phyloP scores from a whole-genome alignment of 106 monocot species.

The Hemerocallis citrina region DNA sequence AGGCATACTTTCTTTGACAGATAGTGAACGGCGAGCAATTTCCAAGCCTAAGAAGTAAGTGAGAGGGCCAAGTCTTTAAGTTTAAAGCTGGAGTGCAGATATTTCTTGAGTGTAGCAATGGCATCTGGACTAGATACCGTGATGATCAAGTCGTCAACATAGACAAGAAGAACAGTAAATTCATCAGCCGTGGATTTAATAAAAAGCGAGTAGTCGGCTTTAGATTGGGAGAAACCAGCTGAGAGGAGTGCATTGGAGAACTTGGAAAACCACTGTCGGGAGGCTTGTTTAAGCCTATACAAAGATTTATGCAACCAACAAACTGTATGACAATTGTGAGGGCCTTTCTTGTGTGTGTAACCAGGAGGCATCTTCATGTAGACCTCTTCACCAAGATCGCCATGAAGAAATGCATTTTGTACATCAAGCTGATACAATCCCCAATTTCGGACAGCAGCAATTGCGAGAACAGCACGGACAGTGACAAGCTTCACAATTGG shows the following conservation, averaged over 20 bases:
- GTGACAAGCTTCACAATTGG: background rate
- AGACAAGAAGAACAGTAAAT: constrained; percentile 2
- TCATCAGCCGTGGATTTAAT: no score
- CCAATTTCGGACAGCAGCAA: background rate
- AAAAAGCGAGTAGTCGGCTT: constrained; percentile 13
- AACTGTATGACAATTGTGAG: background rate
- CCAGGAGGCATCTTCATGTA: background rate
- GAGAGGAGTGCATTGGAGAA: background rate
- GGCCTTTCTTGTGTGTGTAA: background rate
- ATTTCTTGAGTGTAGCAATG: background rate
- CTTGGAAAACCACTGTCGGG: constrained; percentile 18
- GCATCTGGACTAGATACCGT: background rate
- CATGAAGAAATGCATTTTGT: constrained; percentile 1
- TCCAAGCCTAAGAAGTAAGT: background rate
- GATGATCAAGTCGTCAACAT: constrained; percentile 16
- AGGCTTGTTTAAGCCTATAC: constrained; percentile 13
- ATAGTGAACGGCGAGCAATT: background rate
- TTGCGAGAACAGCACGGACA: background rate
- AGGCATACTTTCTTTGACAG: background rate
- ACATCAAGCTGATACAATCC: background rate
- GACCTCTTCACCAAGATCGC: background rate
- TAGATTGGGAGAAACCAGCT: background rate
- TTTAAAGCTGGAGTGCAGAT: background rate
- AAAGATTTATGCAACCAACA: background rate
- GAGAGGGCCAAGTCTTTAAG: background rate